Conservation (phyloP, 768 basidiomycete species). For the Naganishia onofrii region DNA sequence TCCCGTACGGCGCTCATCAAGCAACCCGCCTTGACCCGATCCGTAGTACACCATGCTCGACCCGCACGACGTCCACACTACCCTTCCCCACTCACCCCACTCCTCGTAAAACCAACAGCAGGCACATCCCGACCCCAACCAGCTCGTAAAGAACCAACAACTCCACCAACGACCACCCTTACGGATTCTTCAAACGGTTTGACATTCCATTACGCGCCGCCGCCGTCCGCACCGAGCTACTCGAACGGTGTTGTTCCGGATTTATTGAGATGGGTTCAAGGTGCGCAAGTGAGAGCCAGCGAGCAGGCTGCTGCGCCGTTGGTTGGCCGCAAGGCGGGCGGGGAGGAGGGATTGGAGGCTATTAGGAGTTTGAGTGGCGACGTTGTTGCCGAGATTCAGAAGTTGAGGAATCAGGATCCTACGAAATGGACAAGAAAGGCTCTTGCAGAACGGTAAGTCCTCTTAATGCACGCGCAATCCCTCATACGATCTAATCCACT, state of each 20-base stretch:
- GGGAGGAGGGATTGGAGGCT: slow-evolving; percentile 26
- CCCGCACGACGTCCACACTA: slow-evolving; percentile 41
- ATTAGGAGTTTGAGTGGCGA: slow-evolving; percentile 32
- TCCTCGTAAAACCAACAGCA: slow-evolving; percentile 39
- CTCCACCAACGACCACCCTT: slow-evolving; percentile 2
- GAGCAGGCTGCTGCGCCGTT: slow-evolving; percentile 42
- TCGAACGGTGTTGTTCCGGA: slow-evolving; percentile 42
- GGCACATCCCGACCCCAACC: slow-evolving; percentile 42
- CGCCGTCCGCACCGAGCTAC: slow-evolving; percentile 44
- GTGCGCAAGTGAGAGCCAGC: slow-evolving; percentile 35
- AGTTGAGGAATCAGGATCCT: slow-evolving; percentile 34
- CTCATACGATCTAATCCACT: not conserved
- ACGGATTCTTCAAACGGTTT: slow-evolving; percentile 31
- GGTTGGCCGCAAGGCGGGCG: slow-evolving; percentile 30
- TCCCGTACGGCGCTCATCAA: slow-evolving; percentile 23
- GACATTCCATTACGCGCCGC: slow-evolving; percentile 48
- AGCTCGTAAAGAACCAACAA: slow-evolving; percentile 1
- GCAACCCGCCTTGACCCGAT: slow-evolving; percentile 28
- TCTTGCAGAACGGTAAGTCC: slow-evolving; percentile 43
- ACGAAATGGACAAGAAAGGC: slow-evolving; percentile 39
- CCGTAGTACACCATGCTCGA: slow-evolving; percentile 46
- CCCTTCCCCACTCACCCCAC: slow-evolving; percentile 40
- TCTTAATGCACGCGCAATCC: not conserved
- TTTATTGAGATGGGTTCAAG: slow-evolving; percentile 44
- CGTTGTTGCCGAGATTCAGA: slow-evolving; percentile 36